phyloP scores from a whole-genome alignment of 2,329 filamentous ascomycete genomes.

The Knoxdaviesia capensis region DNA sequence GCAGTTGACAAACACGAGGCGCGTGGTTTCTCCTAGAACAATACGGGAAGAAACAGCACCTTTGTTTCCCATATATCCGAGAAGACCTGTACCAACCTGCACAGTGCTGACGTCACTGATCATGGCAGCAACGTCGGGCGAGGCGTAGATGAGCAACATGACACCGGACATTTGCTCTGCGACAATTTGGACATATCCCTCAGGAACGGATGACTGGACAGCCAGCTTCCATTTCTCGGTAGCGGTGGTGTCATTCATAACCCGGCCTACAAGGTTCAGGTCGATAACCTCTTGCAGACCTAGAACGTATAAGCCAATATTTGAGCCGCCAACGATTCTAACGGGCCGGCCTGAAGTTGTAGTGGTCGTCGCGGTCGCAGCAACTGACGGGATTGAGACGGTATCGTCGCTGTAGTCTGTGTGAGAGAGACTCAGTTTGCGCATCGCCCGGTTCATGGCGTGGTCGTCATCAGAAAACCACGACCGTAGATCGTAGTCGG shows the following conservation, averaged over 20 bases:
- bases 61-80: constrained; percentile 94
- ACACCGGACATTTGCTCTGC: constrained; percentile 77
- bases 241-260: constrained; percentile 51
- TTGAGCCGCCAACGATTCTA: constrained; percentile 34
- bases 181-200: constrained; percentile 55
- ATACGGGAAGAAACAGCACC: constrained; percentile 69
- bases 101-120: constrained; percentile 68
- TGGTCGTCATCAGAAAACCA: constrained; percentile 54
- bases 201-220: constrained; percentile 52
- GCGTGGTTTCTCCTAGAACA: constrained; percentile 74
- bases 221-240: constrained; percentile 66
- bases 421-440: too few species aligned
- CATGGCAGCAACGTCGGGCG: constrained; percentile 50
- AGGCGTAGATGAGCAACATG: constrained; percentile 68
- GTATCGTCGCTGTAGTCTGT: too few species aligned
- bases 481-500: constrained; percentile 66
- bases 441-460: constrained; percentile 4
- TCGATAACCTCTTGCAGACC: constrained; percentile 88
- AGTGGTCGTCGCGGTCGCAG: neutral
- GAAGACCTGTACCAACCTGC: constrained; percentile 69
- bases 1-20: constrained; percentile 75
- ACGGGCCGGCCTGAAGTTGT: constrained; percentile 7
- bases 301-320: constrained; percentile 77
- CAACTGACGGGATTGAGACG: too few species aligned
- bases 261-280: constrained; percentile 59